Evolutionary conservation across 75 land plant genomes (phyloP), one percentile per base, ranked within the genome.

Genomic region (Cunninghamia lanceolata): DNA sequence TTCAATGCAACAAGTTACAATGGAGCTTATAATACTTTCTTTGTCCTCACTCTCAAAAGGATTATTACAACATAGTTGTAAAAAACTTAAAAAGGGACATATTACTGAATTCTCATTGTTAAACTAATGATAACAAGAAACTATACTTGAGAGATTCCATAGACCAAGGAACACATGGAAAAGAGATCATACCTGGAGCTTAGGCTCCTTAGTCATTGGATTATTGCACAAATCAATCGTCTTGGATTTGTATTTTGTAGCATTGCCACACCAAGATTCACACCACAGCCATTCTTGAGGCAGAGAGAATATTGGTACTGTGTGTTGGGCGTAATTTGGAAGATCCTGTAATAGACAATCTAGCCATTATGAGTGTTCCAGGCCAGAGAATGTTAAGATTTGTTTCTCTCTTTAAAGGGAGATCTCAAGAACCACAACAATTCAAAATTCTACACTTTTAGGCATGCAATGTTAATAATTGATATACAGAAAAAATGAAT

Each of bases 271-370:
- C 99, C 99, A 98, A 11, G 99, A 98, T 84, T 98, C 99, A 86
- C 99, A 98, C 99, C 99, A 98, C 13, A 98, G 92, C 99, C 99
- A 98, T 91, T 98, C 99, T 86, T 96, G 99, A 7, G 99, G 99
- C 7, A 98, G 92, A 19, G 99, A 98, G 77, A 93, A 98, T 46
- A 98, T 98, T 35, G 97, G 99, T 8, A 98, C 99, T 80, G 90
- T 91, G 79, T 98, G 99, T 86, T 98, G 99, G 42, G 99, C 99
- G 91, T 96, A 98, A 86, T 98, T 98, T 38, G 99, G 99, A 83
- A 98, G 90, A 92, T 98, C 99, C 99, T 97, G 93, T 32, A 88
- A 42, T 36, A 66, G 46, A n/a, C 34, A 80, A 45, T 45, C 5
- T 3, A 45, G 82, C 34, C 25, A n/a, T 43, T 45, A 11, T 80